Base-by-base conservation (phyloP, 371 early-diverging fungal species). In the Syncephalastrum sp. region DNA sequence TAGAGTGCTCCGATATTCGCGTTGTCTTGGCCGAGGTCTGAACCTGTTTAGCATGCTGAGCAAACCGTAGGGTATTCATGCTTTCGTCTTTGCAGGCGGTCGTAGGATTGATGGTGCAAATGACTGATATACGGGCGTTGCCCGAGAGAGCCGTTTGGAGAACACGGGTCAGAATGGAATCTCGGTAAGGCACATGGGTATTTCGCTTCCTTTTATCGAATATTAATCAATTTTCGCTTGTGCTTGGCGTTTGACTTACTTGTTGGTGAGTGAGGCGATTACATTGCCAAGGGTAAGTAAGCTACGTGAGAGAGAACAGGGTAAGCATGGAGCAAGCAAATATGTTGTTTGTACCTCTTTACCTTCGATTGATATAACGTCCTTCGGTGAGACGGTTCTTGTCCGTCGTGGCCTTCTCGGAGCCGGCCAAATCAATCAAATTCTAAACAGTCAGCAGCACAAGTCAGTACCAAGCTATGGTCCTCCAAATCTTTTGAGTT, bases 81-180 rank as follows among this genome's bases (percentile, higher is more conserved):
- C 90, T 88, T 47, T 96, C 97, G 44, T 93, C 91, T 17, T 83
- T 59, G 57, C 89, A 86, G 29, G 64, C 21, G n/a, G 57, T 50
- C 1, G 85, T 69, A 3, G 93, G 93, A 56, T 83, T 89, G 56
- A 91, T 85, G 1, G 91, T 94, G 58, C 91, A 91, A 47, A 94
- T 88, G 49, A 95, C 92, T 7, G 91, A 84, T 4, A 92, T 83
- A 13, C 89, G 81, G 5, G 96, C 87, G 62, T 87, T 84, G 21
- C 94, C 94, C 10, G 83, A 82, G 17, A 98, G 74, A 0, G 96
- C 88, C 4, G 87, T 75, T 69, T 97, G 94, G 17, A 98, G 70
- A n/a, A 98, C 84, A 25, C 96, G 72, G 0, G 98, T 98, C 47
- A 98, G 73, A 63, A 96, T 98, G 1, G 95, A 94, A 63, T 96